A percentile compares a stretch with the other conserved stretches of the same genome.
These are phyloP conservation scores for Tilletia walkeri DNA, from an alignment of 1,284 basidiomycete genomes.

Conservation along the genomic window DNA sequence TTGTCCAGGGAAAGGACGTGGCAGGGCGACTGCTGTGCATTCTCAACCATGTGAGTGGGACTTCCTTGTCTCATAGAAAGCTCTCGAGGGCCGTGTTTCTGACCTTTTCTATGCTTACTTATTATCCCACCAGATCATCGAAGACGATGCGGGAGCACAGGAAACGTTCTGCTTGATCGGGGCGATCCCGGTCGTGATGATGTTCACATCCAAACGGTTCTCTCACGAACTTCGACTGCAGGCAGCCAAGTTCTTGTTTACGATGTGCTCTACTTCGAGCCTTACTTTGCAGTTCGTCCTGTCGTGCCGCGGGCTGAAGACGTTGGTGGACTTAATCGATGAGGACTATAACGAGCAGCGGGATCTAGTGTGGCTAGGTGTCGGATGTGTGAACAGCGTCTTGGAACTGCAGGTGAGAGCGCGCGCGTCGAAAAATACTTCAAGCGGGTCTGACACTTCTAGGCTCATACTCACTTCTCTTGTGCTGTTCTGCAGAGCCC, in stretches of 20 bases:
- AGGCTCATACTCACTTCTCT: too few relatives aligned
- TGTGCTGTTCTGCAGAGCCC: conserved; percentile 66
- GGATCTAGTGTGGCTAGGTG: conserved; percentile 86
- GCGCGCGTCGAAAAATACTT: too few relatives aligned
- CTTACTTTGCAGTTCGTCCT: conserved; percentile 63
- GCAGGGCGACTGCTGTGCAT: conserved; percentile 79
- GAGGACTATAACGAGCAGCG: conserved; percentile 86
- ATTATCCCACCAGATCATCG: conserved; percentile 64
- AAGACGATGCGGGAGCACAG: conserved; percentile 75
- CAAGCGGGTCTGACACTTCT: too few relatives aligned
- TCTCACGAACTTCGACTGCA: conserved; percentile 89
- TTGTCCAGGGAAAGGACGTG: conserved; percentile 74
- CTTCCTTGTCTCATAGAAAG: neutral
- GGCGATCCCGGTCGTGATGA: conserved; percentile 57
- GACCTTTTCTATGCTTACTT: too few relatives aligned
- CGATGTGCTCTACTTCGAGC: conserved; percentile 86
- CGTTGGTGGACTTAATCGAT: conserved; percentile 90
- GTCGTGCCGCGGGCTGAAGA: conserved; percentile 87
- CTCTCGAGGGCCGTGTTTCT: neutral
- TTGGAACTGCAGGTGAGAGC: conserved; percentile 72
- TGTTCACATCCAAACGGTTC: conserved; percentile 90
- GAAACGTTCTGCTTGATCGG: conserved; percentile 94
- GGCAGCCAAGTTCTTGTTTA: conserved; percentile 87
- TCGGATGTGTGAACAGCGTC: conserved; percentile 90
- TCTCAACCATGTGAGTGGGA: conserved; percentile 72